Evolutionary conservation across 2,329 filamentous ascomycete species (phyloP).

Genomic region (Neonectria punicea): DNA sequence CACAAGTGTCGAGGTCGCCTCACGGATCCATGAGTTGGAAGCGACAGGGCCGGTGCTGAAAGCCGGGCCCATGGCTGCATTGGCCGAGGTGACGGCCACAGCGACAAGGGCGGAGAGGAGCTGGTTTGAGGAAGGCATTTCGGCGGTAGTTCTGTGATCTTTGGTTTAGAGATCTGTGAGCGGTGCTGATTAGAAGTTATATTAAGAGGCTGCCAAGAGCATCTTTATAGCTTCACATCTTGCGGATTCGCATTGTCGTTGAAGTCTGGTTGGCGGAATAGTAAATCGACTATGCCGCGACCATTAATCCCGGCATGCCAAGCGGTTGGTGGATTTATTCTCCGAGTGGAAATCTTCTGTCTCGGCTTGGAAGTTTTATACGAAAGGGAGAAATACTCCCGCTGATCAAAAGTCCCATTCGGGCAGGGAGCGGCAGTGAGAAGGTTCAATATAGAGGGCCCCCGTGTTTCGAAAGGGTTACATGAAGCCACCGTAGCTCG

Average conservation of each 20-base stretch:
- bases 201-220: not conserved
- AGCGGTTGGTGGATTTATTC: not conserved
- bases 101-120: slow-evolving; percentile 31
- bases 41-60: slow-evolving; percentile 58
- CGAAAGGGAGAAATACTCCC: not conserved
- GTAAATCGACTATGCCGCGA: not conserved
- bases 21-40: slow-evolving; percentile 53
- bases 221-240: not conserved
- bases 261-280: not conserved
- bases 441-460: not conserved
- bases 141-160: not conserved
- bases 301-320: not conserved
- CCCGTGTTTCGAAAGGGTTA: not conserved
- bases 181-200: not conserved
- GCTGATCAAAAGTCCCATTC: not conserved
- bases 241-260: not conserved
- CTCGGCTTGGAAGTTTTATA: not conserved
- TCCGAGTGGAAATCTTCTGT: not conserved
- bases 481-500: not conserved
- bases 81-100: slow-evolving; percentile 26
- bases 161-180: not conserved
- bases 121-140: slow-evolving; percentile 32
- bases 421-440: not conserved
- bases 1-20: slow-evolving; percentile 55
- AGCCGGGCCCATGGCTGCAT: slow-evolving; percentile 48